phyloP scores from a whole-genome alignment of 805 yeast genomes.

The Ogataea nonfermentans region DNA sequence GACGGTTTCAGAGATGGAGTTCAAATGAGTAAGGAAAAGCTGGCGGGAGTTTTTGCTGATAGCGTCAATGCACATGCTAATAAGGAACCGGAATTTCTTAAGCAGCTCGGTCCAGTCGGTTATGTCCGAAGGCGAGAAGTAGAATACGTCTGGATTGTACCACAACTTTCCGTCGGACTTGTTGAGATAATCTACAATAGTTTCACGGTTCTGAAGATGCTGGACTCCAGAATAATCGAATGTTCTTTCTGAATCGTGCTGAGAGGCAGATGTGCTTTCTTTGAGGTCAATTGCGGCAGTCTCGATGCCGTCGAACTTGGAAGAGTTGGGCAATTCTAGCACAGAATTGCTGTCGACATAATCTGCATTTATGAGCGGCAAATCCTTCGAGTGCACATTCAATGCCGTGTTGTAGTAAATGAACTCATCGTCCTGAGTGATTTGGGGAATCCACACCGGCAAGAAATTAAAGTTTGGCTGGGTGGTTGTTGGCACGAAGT shows the following conservation, averaged over 20 bases:
- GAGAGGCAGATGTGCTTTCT: constrained; percentile 7
- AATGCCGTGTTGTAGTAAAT: constrained; percentile 61
- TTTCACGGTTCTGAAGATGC: constrained; percentile 8
- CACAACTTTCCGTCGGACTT: constrained; percentile 20
- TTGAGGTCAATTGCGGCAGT: constrained; percentile 19
- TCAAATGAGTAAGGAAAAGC: constrained; percentile 52
- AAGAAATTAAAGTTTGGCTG: constrained; percentile 31
- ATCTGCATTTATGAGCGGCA: constrained; percentile 49
- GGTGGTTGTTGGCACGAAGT: constrained; percentile 23
- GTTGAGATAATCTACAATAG: constrained; percentile 10
- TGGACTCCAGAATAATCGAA: neutral
- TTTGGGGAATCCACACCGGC: constrained; percentile 61
- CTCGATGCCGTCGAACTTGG: constrained; percentile 25
- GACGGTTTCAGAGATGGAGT: constrained; percentile 51
- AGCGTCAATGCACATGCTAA: constrained; percentile 50
- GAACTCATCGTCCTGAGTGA: constrained; percentile 53
- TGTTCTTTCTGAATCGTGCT: constrained; percentile 8
- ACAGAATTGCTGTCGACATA: constrained; percentile 34
- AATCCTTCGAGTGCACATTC: constrained; percentile 54
- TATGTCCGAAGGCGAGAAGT: constrained; percentile 58
- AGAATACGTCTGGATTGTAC: constrained; percentile 44
- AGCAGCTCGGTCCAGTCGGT: constrained; percentile 57
- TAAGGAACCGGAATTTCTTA: constrained; percentile 45
- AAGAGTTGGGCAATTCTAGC: constrained; percentile 31
- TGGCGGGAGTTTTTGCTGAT: constrained; percentile 49